Base-by-base conservation (phyloP, 305 asterid species). In the Fraxinus angustifolia region DNA sequence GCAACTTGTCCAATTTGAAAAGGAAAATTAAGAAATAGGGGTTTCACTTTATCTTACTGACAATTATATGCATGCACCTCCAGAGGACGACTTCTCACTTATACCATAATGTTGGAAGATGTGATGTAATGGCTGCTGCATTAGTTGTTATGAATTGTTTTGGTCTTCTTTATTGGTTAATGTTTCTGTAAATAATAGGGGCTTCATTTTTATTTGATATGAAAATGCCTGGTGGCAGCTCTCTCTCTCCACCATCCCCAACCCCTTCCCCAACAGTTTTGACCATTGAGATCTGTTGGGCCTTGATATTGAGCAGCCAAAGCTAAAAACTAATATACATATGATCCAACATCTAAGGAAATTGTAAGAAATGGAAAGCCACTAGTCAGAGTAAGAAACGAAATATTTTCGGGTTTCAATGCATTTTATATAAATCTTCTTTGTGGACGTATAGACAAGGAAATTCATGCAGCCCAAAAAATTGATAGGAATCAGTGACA, bases 371-470 rank as follows among this genome's bases (percentile, higher is more conserved):
- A 68, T 17, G 14, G 33, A 50, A 48, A 23, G 28, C 42, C 65
- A 68, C 38, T 48, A 31, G 65, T 75, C 30, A 42, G n/a, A 50
- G 60, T 33, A 23, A 76, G 78, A 78, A 8, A 60, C 58, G 79
- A 70, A 78, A 16, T 72, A 35, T 77, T 28, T 53, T 5, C 67
- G 17, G 65, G 65, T 56, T 53, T n/a, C 12, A 58, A 62, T 62
- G 71, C 33, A 62, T 62, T 62, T 62, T 21, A 8, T 62, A 7
- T 62, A 23, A 19, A 62, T 62, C 33, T 62, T 62, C 33, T 23
- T 21, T 3, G 71, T 62, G 6, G 16, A 19, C 4, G 2, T 56
- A 56, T 56, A 17, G 65, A 56, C 21, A 56, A 56, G 3, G 65
- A 56, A n/a, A 56, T 56, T 56, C 65, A n/a, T 56, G 65, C 26